Conservation (phyloP, 2,329 filamentous ascomycete species). For the Colletotrichum cordylinicola region DNA sequence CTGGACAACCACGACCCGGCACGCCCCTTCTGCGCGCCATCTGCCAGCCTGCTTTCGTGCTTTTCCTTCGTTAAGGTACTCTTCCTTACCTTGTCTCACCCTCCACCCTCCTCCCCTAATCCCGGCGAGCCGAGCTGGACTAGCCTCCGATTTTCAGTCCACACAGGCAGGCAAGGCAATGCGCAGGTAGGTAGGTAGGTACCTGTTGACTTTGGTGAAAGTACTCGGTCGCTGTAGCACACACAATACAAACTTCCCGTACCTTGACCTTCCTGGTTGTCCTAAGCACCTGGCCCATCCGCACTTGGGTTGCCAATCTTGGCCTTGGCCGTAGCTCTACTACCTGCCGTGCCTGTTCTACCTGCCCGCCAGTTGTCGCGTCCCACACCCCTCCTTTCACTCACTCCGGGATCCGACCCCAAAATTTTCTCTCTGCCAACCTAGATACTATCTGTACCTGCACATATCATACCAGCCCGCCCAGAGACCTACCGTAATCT, state of each 20-base stretch:
- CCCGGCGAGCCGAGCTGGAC: constrained; percentile 15
- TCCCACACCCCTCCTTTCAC: constrained; percentile 16
- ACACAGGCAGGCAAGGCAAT: neutral
- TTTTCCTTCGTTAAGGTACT: neutral
- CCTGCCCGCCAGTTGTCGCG: constrained; percentile 4
- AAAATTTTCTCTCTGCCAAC: constrained; percentile 25
- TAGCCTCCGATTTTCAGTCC: neutral
- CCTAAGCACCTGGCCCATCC: neutral
- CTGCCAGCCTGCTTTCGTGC: constrained; percentile 24
- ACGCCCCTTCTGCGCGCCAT: constrained; percentile 19
- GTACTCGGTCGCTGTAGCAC: constrained; percentile 12
- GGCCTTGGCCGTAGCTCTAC: neutral
- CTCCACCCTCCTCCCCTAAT: neutral
- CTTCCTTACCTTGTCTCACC: constrained; percentile 15
- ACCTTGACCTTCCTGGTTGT: neutral
- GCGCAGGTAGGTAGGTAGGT: neutral
- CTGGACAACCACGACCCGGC: neutral
- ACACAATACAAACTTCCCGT: constrained; percentile 8
- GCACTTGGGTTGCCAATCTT: neutral
- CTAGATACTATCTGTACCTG: constrained; percentile 4
- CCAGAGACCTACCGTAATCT: constrained; percentile 23
- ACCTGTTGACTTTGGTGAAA: neutral
- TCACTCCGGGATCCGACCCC: constrained; percentile 25
- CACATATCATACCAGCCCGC: constrained; percentile 25
- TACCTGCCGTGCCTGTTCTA: neutral